Evolutionary conservation across 129 eudicot species (phyloP), one percentile per base, ranked within the genome.

Genomic region (Pseudognaphalium luteoalbum): DNA sequence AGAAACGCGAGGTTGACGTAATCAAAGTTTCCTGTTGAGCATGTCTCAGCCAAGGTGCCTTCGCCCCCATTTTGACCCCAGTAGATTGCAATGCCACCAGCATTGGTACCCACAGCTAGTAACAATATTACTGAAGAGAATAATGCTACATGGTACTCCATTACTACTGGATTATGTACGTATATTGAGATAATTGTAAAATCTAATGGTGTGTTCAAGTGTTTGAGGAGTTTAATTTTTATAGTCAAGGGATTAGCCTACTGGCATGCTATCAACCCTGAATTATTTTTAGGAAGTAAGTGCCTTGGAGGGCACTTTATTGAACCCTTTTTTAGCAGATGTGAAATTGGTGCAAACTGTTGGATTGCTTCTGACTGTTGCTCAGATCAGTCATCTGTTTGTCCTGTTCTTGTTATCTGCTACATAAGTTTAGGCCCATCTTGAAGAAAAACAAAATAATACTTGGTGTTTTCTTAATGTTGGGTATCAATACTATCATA

Each of bases 1-100:
- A 83, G 77, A 61, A 83, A 83, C 0, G 86, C 86, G 35, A 83
- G 29, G 63, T 73, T 83, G 14, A 83, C 81, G 20, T 66, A 78
- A 7, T 74, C 30, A 32, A 74, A 83, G 79, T 67, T 71, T 1
- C 86, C 83, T 0, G 75, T 65, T 4, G 77, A 70, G 59, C 86
- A 83, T 0, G 86, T 78, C 21, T 83, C 77, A 11, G 71, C 73
- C 32, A 83, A 61, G 10, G 83, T 78, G 25, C 85, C 85, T 54
- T 83, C 83, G 7, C 67, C 47, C 14, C 84, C 84, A 17, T 83
- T 83, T 42, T 80, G 84, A 21, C 87, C 87, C 87, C 87, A 84
- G 65, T 84, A 84, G 63, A 84, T 76, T 1, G 87, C 68, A 29
- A 84, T 80, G 39, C 81, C 83, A 3, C 88, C 83, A 44, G 71